A percentile compares a stretch with the other conserved stretches of the same genome.
phyloP scores from a whole-genome alignment of 2,329 filamentous ascomycete genomes.

The Fusarium zealandicum region DNA sequence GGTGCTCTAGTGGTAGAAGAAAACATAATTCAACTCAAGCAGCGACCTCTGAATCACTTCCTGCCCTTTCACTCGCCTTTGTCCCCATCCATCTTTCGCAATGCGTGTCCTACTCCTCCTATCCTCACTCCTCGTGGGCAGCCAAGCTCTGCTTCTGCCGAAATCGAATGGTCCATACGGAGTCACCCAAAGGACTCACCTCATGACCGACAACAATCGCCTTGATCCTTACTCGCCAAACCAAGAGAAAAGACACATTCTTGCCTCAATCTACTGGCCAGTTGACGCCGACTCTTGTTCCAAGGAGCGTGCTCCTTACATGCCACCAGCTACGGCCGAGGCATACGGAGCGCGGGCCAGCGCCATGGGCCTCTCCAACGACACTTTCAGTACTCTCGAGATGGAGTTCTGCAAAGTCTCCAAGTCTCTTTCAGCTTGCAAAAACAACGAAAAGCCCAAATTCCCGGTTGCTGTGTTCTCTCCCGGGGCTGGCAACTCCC shows the following conservation, averaged over 20 bases:
- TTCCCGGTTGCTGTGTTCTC: slow-evolving; percentile 50
- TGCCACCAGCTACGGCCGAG: slow-evolving; percentile 45
- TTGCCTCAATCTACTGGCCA: slow-evolving; percentile 45
- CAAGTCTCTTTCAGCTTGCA: slow-evolving; percentile 16
- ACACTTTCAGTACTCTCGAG: slow-evolving; percentile 40
- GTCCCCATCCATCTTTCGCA: neutral
- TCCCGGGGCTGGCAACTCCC: slow-evolving; percentile 53
- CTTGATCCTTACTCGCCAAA: slow-evolving; percentile 43
- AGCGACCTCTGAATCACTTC: neutral
- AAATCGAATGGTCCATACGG: slow-evolving; percentile 42
- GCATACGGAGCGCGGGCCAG: slow-evolving; percentile 40
- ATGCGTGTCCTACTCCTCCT: slow-evolving; percentile 34
- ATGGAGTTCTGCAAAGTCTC: slow-evolving; percentile 40
- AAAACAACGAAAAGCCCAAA: neutral
- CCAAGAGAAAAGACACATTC: slow-evolving; percentile 38
- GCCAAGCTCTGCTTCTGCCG: slow-evolving; percentile 39
- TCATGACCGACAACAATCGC: slow-evolving; percentile 43
- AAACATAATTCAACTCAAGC: neutral
- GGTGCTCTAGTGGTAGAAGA: neutral
- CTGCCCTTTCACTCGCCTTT: neutral
- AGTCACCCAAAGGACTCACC: slow-evolving; percentile 37
- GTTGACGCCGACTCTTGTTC: slow-evolving; percentile 38
- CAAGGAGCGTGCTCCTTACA: slow-evolving; percentile 39
- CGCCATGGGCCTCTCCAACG: slow-evolving; percentile 42
- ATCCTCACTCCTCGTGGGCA: slow-evolving; percentile 19